These are phyloP conservation scores for Mycena alexandri DNA, from an alignment of 768 basidiomycete genomes.

Conservation along the genomic window DNA sequence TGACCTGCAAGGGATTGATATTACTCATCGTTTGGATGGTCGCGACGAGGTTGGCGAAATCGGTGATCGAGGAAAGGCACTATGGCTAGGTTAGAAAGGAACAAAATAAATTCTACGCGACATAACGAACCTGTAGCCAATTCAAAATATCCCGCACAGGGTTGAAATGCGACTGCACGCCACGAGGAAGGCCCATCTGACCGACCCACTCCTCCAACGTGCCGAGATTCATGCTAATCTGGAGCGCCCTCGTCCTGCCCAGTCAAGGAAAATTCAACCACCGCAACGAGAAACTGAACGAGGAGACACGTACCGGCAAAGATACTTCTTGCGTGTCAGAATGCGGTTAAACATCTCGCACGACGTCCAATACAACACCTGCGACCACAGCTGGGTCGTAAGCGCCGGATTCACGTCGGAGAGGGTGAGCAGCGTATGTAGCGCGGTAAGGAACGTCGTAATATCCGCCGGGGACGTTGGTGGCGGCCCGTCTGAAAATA, in stretches of 20 bases:
- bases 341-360: constrained; percentile 91
- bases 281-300: not conserved
- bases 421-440: constrained; percentile 85
- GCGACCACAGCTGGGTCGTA: constrained; percentile 93
- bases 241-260: constrained; percentile 83
- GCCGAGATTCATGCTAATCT: constrained; percentile 89
- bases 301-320: constrained; percentile 78
- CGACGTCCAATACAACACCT: constrained; percentile 98
- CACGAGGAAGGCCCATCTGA: constrained; percentile 81
- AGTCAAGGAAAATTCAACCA: not conserved
- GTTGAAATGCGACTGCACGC: constrained; percentile 83
- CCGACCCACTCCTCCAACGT: constrained; percentile 94
- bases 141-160: constrained; percentile 86
- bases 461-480: constrained; percentile 67
- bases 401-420: constrained; percentile 93
- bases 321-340: constrained; percentile 91
- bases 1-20: constrained; percentile 92
- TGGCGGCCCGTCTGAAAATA: constrained; percentile 61
- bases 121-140: constrained; percentile 81
- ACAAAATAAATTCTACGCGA: not conserved
- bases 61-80: constrained; percentile 88
- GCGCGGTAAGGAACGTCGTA: constrained; percentile 84
- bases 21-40: constrained; percentile 89
- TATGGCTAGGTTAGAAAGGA: constrained; percentile 45
- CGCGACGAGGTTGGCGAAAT: constrained; percentile 89